These are phyloP conservation scores for Malus hybrid DNA, from an alignment of 331 rosid species.

Conservation along the genomic window DNA sequence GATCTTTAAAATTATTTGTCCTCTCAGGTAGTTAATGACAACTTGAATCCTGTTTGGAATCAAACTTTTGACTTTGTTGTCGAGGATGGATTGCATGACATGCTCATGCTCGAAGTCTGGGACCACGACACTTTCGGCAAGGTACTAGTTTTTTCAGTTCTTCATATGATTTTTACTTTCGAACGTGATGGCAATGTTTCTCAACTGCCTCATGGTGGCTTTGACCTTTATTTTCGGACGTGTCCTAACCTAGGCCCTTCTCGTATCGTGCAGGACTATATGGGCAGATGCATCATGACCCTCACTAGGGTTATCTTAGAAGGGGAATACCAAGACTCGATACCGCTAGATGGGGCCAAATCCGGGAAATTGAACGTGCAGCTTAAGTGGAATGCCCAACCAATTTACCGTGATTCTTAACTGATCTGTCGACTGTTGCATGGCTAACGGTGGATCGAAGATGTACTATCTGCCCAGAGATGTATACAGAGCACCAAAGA, in stretches of 20 bases:
- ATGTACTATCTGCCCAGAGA: background rate
- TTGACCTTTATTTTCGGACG: no score
- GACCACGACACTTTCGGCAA: conserved; percentile 97
- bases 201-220: no score
- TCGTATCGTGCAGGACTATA: conserved; percentile 50
- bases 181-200: no score
- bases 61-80: conserved; percentile 94
- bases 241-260: no score
- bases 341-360: conserved; percentile 71
- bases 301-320: conserved; percentile 82
- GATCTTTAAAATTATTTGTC: conserved; percentile 6
- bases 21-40: conserved; percentile 77
- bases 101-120: conserved; percentile 80
- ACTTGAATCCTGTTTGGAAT: conserved; percentile 94
- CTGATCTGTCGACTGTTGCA: background rate
- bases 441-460: background rate
- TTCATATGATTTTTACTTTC: background rate
- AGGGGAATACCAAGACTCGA: conserved; percentile 76
- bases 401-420: conserved; percentile 77
- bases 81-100: conserved; percentile 93
- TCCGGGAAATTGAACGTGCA: conserved; percentile 75
- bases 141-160: conserved; percentile 30
- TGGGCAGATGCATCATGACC: conserved; percentile 90
- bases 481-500: conserved; percentile 16
- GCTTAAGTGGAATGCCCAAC: conserved; percentile 15